Evolutionary conservation across 2,329 filamentous ascomycete genomes (phyloP), one percentile per base, ranked within the genome.

Genomic region (Myriosclerotinia scirpicola): DNA sequence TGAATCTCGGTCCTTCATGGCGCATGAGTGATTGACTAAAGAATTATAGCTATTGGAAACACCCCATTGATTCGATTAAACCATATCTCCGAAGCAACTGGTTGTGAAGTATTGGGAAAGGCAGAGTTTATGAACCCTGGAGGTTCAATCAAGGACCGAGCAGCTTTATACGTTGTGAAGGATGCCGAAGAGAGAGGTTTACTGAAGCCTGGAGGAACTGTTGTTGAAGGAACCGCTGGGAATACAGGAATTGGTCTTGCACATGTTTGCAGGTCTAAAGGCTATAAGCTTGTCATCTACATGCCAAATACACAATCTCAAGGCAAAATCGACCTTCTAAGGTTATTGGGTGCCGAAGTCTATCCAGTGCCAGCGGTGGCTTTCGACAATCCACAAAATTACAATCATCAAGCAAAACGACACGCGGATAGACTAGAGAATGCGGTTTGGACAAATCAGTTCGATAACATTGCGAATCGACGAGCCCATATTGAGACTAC

Each of bases 291-390:
- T 61, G 93, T 98, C 76, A 99, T 99, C 77, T 99, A 98, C 87
- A 98, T 99, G 95, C 95, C 95, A 74, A 91, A 99, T 83, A 98
- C 94, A 59, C 95, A 98, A 81, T 96, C 93, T 26, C 94, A 97
- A 81, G 95, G 93, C 77, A 99, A 99, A 83, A 91, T 99, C 77
- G 95, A 98, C 78, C 85, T 99, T 64, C 83, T 99, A 71, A 86
- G 94, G 11, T 83, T 98, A 46, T 85, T 99, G 12, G 95, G 95
- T 71, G 95, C 95, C 36, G 93, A 98, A 79, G 95, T 99, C 44
- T 91, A 96, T 80, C 93, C 95, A 22, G 95, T 99, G 0, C 95
- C 95, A 20, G 95, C 94, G 9, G 95, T 98, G 20, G 90, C 95
- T 4, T 98, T 96, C 76, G 93, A 98, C 70, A 92, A 98, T 81